These are phyloP conservation scores for Rhizophagus sp. DNA, from an alignment of 192 early-diverging fungal genomes.

Conservation along the genomic window DNA sequence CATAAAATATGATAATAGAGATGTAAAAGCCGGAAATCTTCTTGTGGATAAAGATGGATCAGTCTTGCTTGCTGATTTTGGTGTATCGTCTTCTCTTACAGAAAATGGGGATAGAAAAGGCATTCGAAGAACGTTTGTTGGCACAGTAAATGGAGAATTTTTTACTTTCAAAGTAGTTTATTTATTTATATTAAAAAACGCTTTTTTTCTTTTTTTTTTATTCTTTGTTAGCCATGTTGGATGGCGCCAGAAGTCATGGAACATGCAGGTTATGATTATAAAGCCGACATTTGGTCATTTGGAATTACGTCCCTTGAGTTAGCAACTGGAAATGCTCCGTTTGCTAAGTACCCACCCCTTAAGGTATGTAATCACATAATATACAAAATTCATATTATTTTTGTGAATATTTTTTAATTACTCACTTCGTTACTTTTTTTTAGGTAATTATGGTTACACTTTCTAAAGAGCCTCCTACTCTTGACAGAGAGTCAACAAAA, in stretches of 20 bases:
- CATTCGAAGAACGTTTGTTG: slow-evolving; percentile 70
- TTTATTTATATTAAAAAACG: neutral
- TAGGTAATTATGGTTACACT: slow-evolving; percentile 88
- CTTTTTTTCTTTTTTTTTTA: neutral
- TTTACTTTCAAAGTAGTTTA: neutral
- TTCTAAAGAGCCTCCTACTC: slow-evolving; percentile 81
- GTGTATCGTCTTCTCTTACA: slow-evolving; percentile 66
- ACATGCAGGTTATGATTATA: slow-evolving; percentile 84
- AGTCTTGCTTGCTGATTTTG: slow-evolving; percentile 68
- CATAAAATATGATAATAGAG: slow-evolving; percentile 36
- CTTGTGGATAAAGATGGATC: slow-evolving; percentile 67
- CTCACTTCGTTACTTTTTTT: neutral
- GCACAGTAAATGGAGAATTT: slow-evolving; percentile 50
- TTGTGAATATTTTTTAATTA: neutral
- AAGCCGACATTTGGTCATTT: slow-evolving; percentile 92
- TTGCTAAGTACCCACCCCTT: slow-evolving; percentile 84
- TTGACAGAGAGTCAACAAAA: slow-evolving; percentile 71
- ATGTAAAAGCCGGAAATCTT: slow-evolving; percentile 73
- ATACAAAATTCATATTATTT: neutral
- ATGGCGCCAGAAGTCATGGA: slow-evolving; percentile 91
- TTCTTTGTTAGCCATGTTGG: slow-evolving; percentile 50
- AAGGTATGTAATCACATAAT: slow-evolving; percentile 51
- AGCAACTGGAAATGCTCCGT: slow-evolving; percentile 85
- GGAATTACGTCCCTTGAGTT: slow-evolving; percentile 86
- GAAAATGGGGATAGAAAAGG: slow-evolving; percentile 63